Evolutionary conservation across 192 early-diverging fungal species (phyloP), one percentile per base, ranked within the genome.

Genomic region (Phlyctochytrium bullatum): DNA sequence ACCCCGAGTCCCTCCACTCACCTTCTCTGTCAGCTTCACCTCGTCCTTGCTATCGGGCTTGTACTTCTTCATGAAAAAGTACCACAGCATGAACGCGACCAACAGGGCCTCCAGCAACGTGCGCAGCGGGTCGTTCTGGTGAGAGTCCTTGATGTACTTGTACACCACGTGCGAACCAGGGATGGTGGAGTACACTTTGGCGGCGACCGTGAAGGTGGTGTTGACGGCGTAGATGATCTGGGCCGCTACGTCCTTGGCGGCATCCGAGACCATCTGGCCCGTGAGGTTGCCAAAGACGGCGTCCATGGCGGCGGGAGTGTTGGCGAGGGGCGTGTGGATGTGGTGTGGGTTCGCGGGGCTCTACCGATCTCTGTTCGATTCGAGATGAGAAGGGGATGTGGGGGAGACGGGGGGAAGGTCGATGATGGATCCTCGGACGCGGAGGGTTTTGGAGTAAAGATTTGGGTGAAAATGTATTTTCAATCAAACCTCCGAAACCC

Each of bases 41-140:
- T 66, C 57, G 50, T 89, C 79, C 62, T 88, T 89, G 58, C 78
- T 80, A 71, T 90, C 92, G 34, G 73, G 79, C 65, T 88, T 88
- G 71, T 93, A 90, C 68, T 89, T 89, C 69, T 89, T 91, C 56
- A 87, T 83, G 60, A 90, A 78, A 73, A 94, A 86, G 78, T 95
- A 96, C 85, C 91, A 92, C 69, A 93, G 78, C 66, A 92, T 92
- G 70, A 94, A 96, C 50, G 88, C 77, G 53, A 95, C 86, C 59
- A 98, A 75, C 33, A 88, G 83, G 12, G 90, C 72, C 63, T 98
- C 96, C 17, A 98, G 82, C 24, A 91, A 78, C 17, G 89, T 87
- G 64, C 96, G 88, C 74, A 91, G 89, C 0, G 93, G 94, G 79
- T 96, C 96, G 75, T 98, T 85, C 78, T 95, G 93, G 86, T 98